Conservation (phyloP, 2,329 filamentous ascomycete species). For the Lasiodiplodia sp. region DNA sequence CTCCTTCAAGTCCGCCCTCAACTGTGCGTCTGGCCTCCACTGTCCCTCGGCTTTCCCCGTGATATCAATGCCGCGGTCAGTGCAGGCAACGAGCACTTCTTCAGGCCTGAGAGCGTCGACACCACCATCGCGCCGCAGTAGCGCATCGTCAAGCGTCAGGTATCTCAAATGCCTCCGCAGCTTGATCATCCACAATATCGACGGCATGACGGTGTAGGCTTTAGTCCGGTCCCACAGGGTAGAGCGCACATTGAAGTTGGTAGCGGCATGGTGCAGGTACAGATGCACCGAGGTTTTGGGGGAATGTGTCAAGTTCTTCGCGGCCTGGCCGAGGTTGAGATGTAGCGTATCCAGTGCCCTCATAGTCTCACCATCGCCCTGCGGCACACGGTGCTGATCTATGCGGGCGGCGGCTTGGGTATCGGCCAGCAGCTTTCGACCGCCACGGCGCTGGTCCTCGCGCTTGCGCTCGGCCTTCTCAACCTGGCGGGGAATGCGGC, state of each 20-base stretch:
- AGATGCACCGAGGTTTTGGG: conserved; percentile 29
- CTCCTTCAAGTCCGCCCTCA: conserved; percentile 46
- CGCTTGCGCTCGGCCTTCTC: conserved; percentile 21
- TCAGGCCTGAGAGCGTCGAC: conserved; percentile 63
- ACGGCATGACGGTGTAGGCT: conserved; percentile 54
- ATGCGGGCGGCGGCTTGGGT: neutral
- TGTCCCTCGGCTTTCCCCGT: conserved; percentile 48
- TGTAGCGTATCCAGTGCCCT: neutral
- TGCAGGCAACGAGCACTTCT: conserved; percentile 74
- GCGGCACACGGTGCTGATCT: neutral
- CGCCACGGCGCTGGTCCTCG: conserved; percentile 4
- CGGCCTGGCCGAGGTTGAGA: neutral
- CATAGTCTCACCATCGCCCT: neutral
- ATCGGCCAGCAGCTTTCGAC: conserved; percentile 10
- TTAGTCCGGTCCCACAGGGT: conserved; percentile 51
- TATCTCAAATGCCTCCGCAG: conserved; percentile 61
- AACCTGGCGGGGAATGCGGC: conserved; percentile 81
- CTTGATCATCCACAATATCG: conserved; percentile 64
- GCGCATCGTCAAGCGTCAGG: conserved; percentile 72
- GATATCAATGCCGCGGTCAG: conserved; percentile 71
- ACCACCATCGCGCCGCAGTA: conserved; percentile 71
- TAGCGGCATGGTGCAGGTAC: conserved; percentile 39
- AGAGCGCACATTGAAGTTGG: conserved; percentile 50
- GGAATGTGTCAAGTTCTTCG: conserved; percentile 37
- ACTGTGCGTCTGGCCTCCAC: neutral